Percentiles rank a stretch among this genome's conserved stretches.
Evolutionary conservation across 805 yeast species (phyloP).

Genomic region (Helenozyma baotianmanensis): DNA sequence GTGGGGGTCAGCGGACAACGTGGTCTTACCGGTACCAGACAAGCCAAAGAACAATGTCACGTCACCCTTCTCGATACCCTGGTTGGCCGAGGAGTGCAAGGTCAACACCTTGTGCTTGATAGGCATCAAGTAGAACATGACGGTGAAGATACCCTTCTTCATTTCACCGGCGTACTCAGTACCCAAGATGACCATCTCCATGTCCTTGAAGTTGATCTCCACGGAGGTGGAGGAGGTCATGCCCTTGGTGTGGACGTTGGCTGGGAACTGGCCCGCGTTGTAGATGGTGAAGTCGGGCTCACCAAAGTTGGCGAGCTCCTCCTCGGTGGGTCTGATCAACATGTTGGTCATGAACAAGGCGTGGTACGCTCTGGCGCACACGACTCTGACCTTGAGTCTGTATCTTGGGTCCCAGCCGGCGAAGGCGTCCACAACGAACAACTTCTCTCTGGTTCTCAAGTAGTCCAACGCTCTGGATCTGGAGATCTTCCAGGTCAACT

Average conservation of each 20-base stretch:
- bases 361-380: conserved; percentile 98
- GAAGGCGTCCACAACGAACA: conserved; percentile 91
- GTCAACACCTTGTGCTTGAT: conserved; percentile 87
- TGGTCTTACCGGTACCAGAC: conserved; percentile 98
- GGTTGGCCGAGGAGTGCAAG: conserved; percentile 92
- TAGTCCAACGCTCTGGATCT: conserved; percentile 96
- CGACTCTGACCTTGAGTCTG: conserved; percentile 91
- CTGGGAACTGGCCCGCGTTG: conserved; percentile 99
- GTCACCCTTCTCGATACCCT: conserved; percentile 75
- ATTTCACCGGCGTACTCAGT: conserved; percentile 99
- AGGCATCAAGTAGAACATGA: conserved; percentile 98
- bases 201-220: conserved; percentile 91
- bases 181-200: conserved; percentile 99
- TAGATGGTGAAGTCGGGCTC: conserved; percentile 98
- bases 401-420: conserved; percentile 99
- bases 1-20: conserved; percentile 92
- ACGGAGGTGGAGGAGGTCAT: conserved; percentile 96
- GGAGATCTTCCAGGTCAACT: conserved; percentile 91
- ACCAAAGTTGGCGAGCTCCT: conserved; percentile 85
- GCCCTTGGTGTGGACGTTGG: conserved; percentile 91
- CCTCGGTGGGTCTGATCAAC: conserved; percentile 91
- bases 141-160: conserved; percentile 99
- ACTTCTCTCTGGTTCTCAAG: conserved; percentile 89
- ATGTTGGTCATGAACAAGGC: conserved; percentile 97
- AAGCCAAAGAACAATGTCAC: conserved; percentile 95